Evolutionary conservation across 495 filamentous ascomycete genomes (phyloP).

Genomic region (Antarctomyces pellizariae): DNA sequence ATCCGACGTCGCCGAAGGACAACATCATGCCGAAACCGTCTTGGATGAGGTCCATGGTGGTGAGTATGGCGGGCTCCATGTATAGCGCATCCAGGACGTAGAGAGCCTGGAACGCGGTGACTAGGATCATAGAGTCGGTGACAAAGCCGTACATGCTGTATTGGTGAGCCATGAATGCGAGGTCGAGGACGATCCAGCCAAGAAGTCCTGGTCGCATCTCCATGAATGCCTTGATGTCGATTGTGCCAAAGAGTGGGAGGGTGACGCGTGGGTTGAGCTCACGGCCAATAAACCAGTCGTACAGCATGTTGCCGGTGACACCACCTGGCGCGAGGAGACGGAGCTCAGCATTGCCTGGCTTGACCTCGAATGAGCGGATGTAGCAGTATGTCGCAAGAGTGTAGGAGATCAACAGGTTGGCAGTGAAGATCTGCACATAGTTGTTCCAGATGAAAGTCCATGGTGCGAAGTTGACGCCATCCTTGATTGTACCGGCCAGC

Average conservation of each 20-base stretch:
- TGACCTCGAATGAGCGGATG: conserved; percentile 55
- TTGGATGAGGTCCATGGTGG: conserved; percentile 85
- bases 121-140: conserved; percentile 70
- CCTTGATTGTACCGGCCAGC: conserved; percentile 44
- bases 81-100: conserved; percentile 76
- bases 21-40: conserved; percentile 97
- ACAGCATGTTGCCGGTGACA: conserved; percentile 63
- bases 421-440: conserved; percentile 62
- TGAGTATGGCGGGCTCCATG: conserved; percentile 81
- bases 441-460: conserved; percentile 92
- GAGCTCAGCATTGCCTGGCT: conserved; percentile 36
- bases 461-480: conserved; percentile 62
- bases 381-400: conserved; percentile 54
- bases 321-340: conserved; percentile 68
- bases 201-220: conserved; percentile 83
- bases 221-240: conserved; percentile 80
- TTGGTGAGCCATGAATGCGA: conserved; percentile 69
- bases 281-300: conserved; percentile 94
- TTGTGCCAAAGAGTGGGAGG: conserved; percentile 51
- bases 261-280: conserved; percentile 82
- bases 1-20: conserved; percentile 81
- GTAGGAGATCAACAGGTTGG: conserved; percentile 54
- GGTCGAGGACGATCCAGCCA: conserved; percentile 71
- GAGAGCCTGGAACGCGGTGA: conserved; percentile 52
- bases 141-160: conserved; percentile 62